These are phyloP conservation scores for Erodium maritimum DNA, from an alignment of 345 rosid species.

Conservation along the genomic window DNA sequence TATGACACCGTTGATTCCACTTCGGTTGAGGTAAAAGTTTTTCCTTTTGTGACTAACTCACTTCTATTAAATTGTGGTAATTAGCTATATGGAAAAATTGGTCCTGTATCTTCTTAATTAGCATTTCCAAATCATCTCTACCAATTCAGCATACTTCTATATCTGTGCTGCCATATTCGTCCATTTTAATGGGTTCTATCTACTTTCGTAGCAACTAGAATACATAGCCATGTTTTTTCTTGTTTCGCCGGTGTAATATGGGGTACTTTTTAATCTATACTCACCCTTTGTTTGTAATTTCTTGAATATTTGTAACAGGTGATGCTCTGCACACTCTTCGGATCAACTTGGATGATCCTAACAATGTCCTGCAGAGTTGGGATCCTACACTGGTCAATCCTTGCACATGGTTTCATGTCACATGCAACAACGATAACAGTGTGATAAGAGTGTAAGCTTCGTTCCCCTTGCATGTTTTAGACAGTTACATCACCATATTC, in stretches of 20 bases:
- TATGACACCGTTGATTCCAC: not conserved
- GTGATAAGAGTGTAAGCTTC: conserved; percentile 76
- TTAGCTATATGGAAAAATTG: not conserved
- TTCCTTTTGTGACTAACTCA: not conserved
- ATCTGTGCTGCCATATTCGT: not conserved
- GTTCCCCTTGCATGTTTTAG: conserved; percentile 4
- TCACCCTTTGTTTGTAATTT: not conserved
- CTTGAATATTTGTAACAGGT: conserved; percentile 39
- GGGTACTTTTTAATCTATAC: not conserved
- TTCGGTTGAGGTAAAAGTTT: not conserved
- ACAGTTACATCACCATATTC: not conserved
- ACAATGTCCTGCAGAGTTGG: conserved; percentile 94
- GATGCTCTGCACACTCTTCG: conserved; percentile 89
- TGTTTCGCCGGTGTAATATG: not conserved
- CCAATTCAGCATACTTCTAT: not conserved
- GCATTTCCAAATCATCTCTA: not conserved
- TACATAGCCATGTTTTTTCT: not conserved
- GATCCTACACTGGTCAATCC: conserved; percentile 96
- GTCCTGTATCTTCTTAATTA: not conserved
- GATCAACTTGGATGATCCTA: conserved; percentile 65
- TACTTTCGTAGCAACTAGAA: not conserved
- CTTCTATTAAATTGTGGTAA: not conserved
- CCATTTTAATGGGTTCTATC: not conserved
- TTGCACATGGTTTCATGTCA: conserved; percentile 96
- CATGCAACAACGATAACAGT: conserved; percentile 91